These are phyloP conservation scores for Barbatosphaeria neglecta DNA, from an alignment of 495 filamentous ascomycete genomes.

Conservation along the genomic window DNA sequence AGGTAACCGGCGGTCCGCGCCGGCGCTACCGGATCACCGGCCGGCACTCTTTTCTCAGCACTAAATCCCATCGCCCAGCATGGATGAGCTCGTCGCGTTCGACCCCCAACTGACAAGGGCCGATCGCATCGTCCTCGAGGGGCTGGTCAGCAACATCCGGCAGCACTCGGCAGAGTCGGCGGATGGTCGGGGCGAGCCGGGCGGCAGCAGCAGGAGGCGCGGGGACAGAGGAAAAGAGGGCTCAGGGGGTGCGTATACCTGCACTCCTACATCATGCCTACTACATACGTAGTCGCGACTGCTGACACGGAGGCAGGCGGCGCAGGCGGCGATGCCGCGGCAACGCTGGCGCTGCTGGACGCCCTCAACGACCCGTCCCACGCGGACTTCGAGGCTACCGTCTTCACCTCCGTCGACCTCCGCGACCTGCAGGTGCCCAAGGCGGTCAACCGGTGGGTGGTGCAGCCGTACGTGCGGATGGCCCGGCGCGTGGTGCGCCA, in stretches of 20 bases:
- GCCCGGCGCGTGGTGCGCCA: constrained; percentile 16
- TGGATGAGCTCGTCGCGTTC: neutral
- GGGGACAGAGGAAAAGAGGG: too few species aligned
- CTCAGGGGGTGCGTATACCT: neutral
- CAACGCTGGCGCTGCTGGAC: constrained; percentile 27
- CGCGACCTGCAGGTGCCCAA: constrained; percentile 12
- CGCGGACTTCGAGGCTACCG: constrained; percentile 18
- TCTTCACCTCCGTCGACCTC: constrained; percentile 24
- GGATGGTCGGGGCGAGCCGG: too few species aligned
- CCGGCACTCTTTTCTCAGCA: too few species aligned
- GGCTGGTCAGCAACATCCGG: constrained; percentile 11
- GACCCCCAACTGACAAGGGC: neutral
- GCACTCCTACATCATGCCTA: constrained; percentile 1
- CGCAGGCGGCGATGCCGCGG: constrained; percentile 1
- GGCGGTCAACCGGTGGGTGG: constrained; percentile 31
- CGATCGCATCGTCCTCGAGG: neutral
- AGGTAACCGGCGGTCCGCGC: too few species aligned
- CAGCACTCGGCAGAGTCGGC: constrained; percentile 1
- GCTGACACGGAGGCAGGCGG: constrained; percentile 9
- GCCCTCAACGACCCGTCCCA: constrained; percentile 39
- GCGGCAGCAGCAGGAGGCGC: too few species aligned
- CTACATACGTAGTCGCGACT: constrained; percentile 2
- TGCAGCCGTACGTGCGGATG: constrained; percentile 14
- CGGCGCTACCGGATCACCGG: too few species aligned
- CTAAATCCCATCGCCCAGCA: neutral